A percentile compares a stretch with the other conserved stretches of the same genome.
Conservation (phyloP, 2,329 filamentous ascomycete species). For the Thelonectria olida region DNA sequence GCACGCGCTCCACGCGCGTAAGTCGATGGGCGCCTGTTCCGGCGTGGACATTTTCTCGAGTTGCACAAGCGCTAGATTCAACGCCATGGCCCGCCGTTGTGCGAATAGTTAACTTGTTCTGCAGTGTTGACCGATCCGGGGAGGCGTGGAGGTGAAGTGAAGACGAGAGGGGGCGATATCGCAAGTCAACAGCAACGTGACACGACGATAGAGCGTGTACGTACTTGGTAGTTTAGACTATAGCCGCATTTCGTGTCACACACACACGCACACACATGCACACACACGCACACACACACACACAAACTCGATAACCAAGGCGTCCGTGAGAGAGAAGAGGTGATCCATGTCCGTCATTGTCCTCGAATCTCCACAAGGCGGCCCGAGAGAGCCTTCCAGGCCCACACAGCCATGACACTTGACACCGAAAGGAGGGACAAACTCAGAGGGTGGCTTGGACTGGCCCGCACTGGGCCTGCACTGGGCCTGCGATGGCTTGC, state of each 20-base stretch:
- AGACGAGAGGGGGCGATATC: too few species aligned
- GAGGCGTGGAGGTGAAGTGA: constrained; percentile 5
- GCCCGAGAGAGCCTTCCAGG: constrained; percentile 19
- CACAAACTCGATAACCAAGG: too few species aligned
- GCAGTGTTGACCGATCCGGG: constrained; percentile 12
- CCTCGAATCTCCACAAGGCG: constrained; percentile 22
- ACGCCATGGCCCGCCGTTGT: constrained; percentile 2
- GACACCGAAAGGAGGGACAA: not conserved
- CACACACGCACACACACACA: not conserved
- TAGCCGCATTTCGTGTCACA: too few species aligned
- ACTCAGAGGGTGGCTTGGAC: not conserved
- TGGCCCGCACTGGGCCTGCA: not conserved
- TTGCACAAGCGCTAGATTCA: constrained; percentile 21
- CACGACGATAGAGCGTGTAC: too few species aligned
- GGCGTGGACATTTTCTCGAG: constrained; percentile 1
- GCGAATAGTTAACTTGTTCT: constrained; percentile 9
- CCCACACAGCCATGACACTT: constrained; percentile 18
- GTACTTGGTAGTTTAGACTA: too few species aligned
- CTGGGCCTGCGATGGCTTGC: not conserved
- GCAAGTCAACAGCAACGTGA: not conserved
- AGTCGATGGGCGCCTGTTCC: constrained; percentile 9
- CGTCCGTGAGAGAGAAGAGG: too few species aligned
- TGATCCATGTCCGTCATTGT: constrained; percentile 21
- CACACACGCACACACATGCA: too few species aligned
- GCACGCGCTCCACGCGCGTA: constrained; percentile 14